Conservation (phyloP, 2,329 filamentous ascomycete genomes). For the Endoconidiophora polonica region DNA sequence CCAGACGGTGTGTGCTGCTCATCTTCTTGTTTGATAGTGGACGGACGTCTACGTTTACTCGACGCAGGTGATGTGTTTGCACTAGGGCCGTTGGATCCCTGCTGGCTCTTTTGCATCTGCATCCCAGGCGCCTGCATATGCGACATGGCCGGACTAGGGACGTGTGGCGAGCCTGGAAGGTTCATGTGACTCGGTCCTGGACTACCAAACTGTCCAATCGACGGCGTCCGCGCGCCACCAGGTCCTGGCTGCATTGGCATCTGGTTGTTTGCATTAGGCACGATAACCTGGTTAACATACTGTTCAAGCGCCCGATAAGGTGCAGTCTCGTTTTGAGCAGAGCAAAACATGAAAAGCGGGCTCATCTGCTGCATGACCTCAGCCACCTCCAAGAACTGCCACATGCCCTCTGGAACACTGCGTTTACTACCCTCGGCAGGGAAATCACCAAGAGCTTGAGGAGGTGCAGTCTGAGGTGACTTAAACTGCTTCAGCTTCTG, state of each 20-base stretch:
- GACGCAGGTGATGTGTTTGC: conserved; percentile 49
- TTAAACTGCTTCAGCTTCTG: conserved; percentile 41
- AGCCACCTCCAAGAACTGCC: conserved; percentile 50
- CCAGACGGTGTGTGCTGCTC: conserved; percentile 33
- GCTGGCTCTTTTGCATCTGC: conserved; percentile 51
- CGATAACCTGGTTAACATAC: conserved; percentile 32
- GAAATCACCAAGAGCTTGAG: conserved; percentile 39
- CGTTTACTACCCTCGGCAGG: conserved; percentile 39
- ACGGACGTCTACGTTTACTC: conserved; percentile 41
- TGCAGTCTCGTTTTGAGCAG: conserved; percentile 34
- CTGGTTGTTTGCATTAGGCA: conserved; percentile 30
- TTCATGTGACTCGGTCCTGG: conserved; percentile 43
- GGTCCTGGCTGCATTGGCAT: conserved; percentile 19
- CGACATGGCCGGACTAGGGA: conserved; percentile 43
- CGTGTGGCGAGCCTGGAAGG: conserved; percentile 42
- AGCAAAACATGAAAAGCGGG: conserved; percentile 42
- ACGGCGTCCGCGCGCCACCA: conserved; percentile 31
- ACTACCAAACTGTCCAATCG: conserved; percentile 41
- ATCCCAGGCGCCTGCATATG: conserved; percentile 49
- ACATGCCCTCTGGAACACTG: conserved; percentile 41
- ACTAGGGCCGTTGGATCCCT: conserved; percentile 49
- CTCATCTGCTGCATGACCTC: conserved; percentile 53
- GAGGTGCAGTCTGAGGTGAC: conserved; percentile 40
- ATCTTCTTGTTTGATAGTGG: conserved; percentile 40
- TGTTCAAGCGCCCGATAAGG: conserved; percentile 45